These are phyloP conservation scores for Aspergillus bombycis DNA, from an alignment of 2,329 filamentous ascomycete species.

Conservation along the genomic window DNA sequence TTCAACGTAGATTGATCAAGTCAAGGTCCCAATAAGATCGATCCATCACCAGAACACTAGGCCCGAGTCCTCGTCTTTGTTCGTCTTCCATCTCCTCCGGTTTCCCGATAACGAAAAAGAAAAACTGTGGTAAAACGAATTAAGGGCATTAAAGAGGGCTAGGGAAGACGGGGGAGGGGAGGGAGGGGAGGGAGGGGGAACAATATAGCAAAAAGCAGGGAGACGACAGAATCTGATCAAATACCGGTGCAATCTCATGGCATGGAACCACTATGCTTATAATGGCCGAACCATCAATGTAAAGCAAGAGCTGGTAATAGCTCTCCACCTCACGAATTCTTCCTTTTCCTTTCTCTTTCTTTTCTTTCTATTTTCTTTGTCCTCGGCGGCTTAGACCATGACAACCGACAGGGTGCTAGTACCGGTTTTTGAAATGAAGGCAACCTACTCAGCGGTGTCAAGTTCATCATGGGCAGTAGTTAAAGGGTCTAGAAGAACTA, in stretches of 20 bases:
- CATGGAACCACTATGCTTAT: background rate
- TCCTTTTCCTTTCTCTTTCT: background rate
- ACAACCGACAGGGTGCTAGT: background rate
- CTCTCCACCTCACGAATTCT: background rate
- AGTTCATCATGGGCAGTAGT: conserved; percentile 89
- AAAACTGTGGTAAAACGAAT: conserved; percentile 14
- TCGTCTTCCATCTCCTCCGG: conserved; percentile 19
- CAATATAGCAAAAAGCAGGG: conserved; percentile 4
- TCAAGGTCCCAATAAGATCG: conserved; percentile 9
- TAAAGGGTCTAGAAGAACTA: conserved; percentile 70
- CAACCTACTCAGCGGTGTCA: conserved; percentile 80
- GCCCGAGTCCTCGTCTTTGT: background rate
- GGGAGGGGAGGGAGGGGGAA: background rate
- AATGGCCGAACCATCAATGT: background rate
- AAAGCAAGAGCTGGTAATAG: background rate
- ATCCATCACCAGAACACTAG: conserved; percentile 5
- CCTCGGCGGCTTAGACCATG: background rate
- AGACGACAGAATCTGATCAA: background rate
- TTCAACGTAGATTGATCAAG: conserved; percentile 15
- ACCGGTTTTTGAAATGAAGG: conserved; percentile 21
- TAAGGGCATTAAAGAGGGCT: conserved; percentile 12
- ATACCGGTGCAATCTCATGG: conserved; percentile 6
- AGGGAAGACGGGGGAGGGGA: background rate
- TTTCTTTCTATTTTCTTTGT: background rate
- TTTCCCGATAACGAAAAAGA: conserved; percentile 7